phyloP scores from a whole-genome alignment of 139 green algal species.

The Limnomonas spitsbergensis region DNA sequence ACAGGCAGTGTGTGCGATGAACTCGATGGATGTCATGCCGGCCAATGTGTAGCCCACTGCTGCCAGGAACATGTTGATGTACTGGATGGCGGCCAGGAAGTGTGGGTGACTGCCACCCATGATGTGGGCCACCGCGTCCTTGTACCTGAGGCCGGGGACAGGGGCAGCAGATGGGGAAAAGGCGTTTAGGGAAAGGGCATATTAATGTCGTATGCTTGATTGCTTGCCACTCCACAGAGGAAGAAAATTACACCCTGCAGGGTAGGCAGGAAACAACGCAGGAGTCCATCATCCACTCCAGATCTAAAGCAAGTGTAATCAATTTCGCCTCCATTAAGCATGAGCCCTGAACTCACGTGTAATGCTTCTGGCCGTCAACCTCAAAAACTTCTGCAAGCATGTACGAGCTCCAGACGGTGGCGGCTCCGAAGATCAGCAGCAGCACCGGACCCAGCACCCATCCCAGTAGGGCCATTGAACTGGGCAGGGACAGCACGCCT shows the following conservation, averaged over 20 bases:
- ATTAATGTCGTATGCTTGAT: too few species aligned
- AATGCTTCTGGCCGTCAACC: neutral
- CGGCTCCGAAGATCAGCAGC: constrained; percentile 4
- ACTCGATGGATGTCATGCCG: neutral
- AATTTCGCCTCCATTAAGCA: too few species aligned
- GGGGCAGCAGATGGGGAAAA: too few species aligned
- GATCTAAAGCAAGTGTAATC: too few species aligned
- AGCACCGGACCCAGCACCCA: constrained; percentile 8
- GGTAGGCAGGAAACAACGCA: too few species aligned
- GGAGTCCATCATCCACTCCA: too few species aligned
- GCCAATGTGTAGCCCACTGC: constrained; percentile 1
- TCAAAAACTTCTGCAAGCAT: constrained; percentile 9
- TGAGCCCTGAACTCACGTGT: too few species aligned
- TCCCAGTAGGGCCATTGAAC: constrained; percentile 9
- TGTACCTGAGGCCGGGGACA: neutral
- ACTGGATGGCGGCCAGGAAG: neutral
- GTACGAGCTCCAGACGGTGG: constrained; percentile 14
- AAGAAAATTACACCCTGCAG: too few species aligned
- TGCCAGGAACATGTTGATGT: neutral
- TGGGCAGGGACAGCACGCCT: constrained; percentile 21
- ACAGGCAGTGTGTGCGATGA: neutral
- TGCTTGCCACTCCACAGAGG: too few species aligned
- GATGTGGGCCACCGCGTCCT: neutral
- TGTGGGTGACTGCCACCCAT: neutral
- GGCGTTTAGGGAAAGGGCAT: too few species aligned